Conservation (phyloP, 495 filamentous ascomycete genomes). For the Penicillium canescens region DNA sequence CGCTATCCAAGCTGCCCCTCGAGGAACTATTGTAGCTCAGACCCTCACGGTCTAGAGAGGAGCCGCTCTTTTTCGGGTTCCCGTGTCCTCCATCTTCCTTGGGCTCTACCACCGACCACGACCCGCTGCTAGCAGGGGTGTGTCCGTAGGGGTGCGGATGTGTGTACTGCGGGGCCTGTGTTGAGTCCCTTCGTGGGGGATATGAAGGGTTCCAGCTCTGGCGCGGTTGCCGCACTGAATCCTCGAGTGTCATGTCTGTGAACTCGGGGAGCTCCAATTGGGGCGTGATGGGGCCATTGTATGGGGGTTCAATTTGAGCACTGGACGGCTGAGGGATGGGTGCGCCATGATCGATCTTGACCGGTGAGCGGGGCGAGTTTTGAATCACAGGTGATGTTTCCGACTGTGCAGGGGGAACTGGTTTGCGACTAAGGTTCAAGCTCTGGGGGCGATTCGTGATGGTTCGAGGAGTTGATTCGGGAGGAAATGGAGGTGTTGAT, state of each 20-base stretch:
- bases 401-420: slow-evolving; percentile 13
- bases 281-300: slow-evolving; percentile 24
- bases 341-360: slow-evolving; percentile 37
- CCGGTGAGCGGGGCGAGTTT: slow-evolving; percentile 39
- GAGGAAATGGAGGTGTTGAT: slow-evolving; percentile 35
- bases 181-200: slow-evolving; percentile 43
- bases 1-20: slow-evolving; percentile 42
- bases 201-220: slow-evolving; percentile 43
- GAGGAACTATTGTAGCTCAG: slow-evolving; percentile 37
- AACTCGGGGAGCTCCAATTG: slow-evolving; percentile 27
- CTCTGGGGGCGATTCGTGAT: slow-evolving; percentile 19
- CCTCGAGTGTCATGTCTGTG: slow-evolving; percentile 34
- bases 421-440: slow-evolving; percentile 31
- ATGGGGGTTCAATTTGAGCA: slow-evolving; percentile 30
- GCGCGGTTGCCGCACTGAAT: slow-evolving; percentile 33
- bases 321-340: slow-evolving; percentile 34
- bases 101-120: slow-evolving; percentile 41
- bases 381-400: slow-evolving; percentile 29
- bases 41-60: slow-evolving; percentile 26
- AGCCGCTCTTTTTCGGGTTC: slow-evolving; percentile 22
- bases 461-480: slow-evolving; percentile 26
- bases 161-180: slow-evolving; percentile 15
- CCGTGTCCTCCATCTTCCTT: slow-evolving; percentile 23
- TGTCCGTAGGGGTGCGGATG: slow-evolving; percentile 26
- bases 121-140: slow-evolving; percentile 40